Base-by-base conservation (phyloP, 208 protist species). In the Trypanosomatidae sp. region DNA sequence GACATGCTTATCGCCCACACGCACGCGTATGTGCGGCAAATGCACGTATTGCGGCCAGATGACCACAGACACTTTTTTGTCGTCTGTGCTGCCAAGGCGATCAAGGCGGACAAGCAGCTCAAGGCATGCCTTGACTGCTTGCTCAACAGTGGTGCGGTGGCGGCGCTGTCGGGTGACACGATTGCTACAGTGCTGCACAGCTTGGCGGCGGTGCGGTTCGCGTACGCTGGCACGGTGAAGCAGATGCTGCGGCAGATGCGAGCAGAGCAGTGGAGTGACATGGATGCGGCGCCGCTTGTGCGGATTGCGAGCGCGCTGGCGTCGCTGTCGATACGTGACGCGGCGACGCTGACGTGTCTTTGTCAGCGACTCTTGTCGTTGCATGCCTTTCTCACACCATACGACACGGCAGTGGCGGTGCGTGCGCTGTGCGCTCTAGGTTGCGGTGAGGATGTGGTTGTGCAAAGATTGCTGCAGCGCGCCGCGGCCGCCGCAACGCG, bases 31-130 rank as follows among this genome's bases (percentile, higher is more conserved):
- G 27, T 87, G 6, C 38, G 37, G 16, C 53, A 72, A 27, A 54
- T 92, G 13, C 59, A 58, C n/a, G 32, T 53, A 13, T 62, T 69
- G 7, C 78, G 73, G 33, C 76, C 81, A 1, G 83, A 88, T 61
- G 83, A 92, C 44, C 71, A 75, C 53, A 83, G 80, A 44, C 74
- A 73, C 49, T 88, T 92, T 42, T 92, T 92, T 53, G 79, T 55
- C 28, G 65, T 86, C 19, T 92, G 68, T 52, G 75, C 71, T 33
- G 76, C 88, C 7, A 92, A 92, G 50, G 79, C 86, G 46, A 43
- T 88, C 7, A 92, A 92, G 62, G 60, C 86, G 30, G 83, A 92
- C 56, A 66, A 72, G 51, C 26, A 88, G 40, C 63, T 92, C 27
- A 72, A 75, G 53, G 43, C 61, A 49, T 80, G 76, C 48, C 58